Conservation (phyloP, 139 green algal species). For the Eudorina sp. region DNA sequence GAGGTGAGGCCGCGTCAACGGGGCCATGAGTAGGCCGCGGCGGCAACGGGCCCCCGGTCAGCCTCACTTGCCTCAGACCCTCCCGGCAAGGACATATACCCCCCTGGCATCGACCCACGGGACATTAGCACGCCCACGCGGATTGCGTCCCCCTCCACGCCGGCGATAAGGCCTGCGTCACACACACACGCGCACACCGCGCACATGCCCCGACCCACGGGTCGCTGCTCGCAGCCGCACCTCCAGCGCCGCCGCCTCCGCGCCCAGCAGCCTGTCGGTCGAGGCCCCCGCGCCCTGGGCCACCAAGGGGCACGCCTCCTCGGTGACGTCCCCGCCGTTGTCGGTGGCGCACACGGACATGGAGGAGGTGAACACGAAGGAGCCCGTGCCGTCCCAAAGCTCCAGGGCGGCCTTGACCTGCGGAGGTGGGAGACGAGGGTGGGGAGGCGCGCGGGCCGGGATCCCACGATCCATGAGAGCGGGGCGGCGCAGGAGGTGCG, state of each 20-base stretch:
- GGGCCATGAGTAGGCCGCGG: too few relatives aligned
- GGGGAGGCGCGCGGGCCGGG: too few relatives aligned
- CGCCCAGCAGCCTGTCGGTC: slow-evolving; percentile 85
- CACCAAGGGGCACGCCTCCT: slow-evolving; percentile 72
- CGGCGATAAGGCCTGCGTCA: too few relatives aligned
- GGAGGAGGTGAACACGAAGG: slow-evolving; percentile 94
- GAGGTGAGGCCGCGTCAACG: too few relatives aligned
- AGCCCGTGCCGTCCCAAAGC: slow-evolving; percentile 87
- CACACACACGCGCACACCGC: background rate
- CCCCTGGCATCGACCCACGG: too few relatives aligned
- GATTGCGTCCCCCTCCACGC: too few relatives aligned
- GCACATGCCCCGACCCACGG: background rate
- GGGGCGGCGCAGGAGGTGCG: too few relatives aligned
- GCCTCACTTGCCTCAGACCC: too few relatives aligned
- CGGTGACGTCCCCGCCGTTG: slow-evolving; percentile 73
- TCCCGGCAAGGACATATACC: too few relatives aligned
- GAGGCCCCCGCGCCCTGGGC: slow-evolving; percentile 70
- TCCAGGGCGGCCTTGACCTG: slow-evolving; percentile 73
- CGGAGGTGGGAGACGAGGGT: background rate
- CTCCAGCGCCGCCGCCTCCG: slow-evolving; percentile 82
- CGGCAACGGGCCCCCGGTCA: too few relatives aligned
- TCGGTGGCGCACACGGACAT: slow-evolving; percentile 85
- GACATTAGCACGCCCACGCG: too few relatives aligned
- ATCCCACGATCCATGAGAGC: too few relatives aligned
- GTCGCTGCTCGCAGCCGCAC: slow-evolving; percentile 24